Evolutionary conservation across 371 early-diverging fungal species (phyloP).

Genomic region (Apophysomyces trapeziformis): DNA sequence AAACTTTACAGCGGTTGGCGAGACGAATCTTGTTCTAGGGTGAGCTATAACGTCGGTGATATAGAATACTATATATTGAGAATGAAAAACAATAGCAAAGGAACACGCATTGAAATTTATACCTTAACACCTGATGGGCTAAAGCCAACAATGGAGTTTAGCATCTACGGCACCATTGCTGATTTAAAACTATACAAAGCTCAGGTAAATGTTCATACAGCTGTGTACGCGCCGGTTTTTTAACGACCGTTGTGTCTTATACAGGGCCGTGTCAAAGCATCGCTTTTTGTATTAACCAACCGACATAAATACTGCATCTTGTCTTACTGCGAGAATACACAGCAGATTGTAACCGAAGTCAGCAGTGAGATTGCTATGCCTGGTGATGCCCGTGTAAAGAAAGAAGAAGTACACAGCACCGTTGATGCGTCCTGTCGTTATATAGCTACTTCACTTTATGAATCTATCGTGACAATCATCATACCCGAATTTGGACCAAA

Average conservation of each 20-base stretch:
- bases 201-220: constrained; percentile 31
- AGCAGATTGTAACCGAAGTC: constrained; percentile 63
- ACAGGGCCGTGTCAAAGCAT: constrained; percentile 55
- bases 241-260: neutral
- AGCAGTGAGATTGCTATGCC: constrained; percentile 65
- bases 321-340: constrained; percentile 52
- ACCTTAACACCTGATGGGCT: constrained; percentile 63
- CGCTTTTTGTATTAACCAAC: constrained; percentile 64
- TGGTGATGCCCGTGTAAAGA: constrained; percentile 52
- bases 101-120: constrained; percentile 75
- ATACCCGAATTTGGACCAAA: constrained; percentile 26
- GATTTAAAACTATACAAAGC: constrained; percentile 62
- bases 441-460: constrained; percentile 39
- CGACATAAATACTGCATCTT: constrained; percentile 64
- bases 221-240: neutral
- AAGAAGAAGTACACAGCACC: constrained; percentile 37
- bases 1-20: constrained; percentile 66
- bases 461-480: constrained; percentile 35
- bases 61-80: neutral
- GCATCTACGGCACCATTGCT: constrained; percentile 74
- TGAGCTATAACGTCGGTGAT: constrained; percentile 26
- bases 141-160: constrained; percentile 67
- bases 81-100: constrained; percentile 54
- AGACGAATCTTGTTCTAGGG: constrained; percentile 74
- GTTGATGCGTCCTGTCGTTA: constrained; percentile 63